Conservation (phyloP, 345 rosid species). For the Salix udensis region DNA sequence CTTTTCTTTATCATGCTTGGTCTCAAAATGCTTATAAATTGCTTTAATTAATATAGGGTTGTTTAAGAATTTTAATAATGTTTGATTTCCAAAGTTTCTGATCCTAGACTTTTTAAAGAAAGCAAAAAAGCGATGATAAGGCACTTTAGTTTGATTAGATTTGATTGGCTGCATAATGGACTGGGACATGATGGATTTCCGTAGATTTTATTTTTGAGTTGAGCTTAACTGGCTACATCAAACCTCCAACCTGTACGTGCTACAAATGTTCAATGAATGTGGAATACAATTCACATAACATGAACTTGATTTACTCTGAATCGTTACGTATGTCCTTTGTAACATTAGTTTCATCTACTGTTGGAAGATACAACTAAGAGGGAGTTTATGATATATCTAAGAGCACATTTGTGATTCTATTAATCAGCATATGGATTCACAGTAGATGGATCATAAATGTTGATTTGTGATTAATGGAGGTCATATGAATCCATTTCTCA, state of each 20-base stretch:
- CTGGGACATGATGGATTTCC: background rate
- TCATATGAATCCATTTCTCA: background rate
- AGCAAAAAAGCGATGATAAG: too few relatives aligned
- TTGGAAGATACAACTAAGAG: background rate
- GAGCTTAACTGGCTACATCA: background rate
- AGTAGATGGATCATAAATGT: background rate
- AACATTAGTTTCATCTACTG: background rate
- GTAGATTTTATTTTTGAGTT: background rate
- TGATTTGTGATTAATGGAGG: background rate
- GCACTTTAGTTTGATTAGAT: too few relatives aligned
- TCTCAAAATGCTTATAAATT: too few relatives aligned
- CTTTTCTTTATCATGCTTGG: too few relatives aligned
- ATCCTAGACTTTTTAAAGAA: too few relatives aligned
- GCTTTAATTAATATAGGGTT: too few relatives aligned
- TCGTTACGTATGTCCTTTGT: background rate
- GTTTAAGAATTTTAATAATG: too few relatives aligned
- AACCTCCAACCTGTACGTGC: background rate
- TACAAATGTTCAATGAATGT: background rate
- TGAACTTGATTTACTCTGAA: background rate
- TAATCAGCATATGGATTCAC: background rate
- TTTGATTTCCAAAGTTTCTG: too few relatives aligned
- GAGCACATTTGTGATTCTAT: too few relatives aligned
- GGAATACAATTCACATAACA: background rate
- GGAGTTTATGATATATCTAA: background rate
- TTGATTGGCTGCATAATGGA: too few relatives aligned